Conservation (phyloP, 441 rosid species). For the Codiaeum variegatum region DNA sequence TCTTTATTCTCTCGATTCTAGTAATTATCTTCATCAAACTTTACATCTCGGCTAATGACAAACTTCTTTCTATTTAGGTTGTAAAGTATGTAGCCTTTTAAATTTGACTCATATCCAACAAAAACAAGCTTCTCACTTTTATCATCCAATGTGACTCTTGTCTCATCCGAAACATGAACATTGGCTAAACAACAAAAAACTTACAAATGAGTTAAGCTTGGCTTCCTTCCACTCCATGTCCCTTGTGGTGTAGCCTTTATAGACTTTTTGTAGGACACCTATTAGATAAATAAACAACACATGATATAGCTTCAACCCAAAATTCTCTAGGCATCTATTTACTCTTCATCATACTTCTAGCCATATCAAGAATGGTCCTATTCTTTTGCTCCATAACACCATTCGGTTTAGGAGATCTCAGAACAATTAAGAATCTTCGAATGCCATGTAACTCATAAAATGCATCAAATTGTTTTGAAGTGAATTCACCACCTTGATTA, state of each 20-base stretch:
- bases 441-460: background rate
- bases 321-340: slow-evolving; percentile 1
- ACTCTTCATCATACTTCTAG: too few species aligned
- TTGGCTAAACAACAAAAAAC: background rate
- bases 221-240: background rate
- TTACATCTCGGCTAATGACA: background rate
- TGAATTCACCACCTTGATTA: slow-evolving; percentile 10
- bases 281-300: background rate
- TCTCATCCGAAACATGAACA: background rate
- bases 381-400: background rate
- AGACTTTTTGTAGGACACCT: background rate
- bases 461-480: background rate
- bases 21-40: background rate
- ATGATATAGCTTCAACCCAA: background rate
- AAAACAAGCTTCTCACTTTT: background rate
- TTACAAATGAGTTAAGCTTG: background rate
- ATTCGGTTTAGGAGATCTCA: background rate
- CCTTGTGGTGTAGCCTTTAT: background rate
- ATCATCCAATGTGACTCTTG: background rate
- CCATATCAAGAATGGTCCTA: background rate
- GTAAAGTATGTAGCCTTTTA: background rate
- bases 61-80: background rate
- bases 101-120: background rate
- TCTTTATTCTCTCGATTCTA: background rate
- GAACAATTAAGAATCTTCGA: background rate